These are phyloP conservation scores for Aphanomyces cochlioides DNA, from an alignment of 352 stramenopile genomes.

Conservation along the genomic window DNA sequence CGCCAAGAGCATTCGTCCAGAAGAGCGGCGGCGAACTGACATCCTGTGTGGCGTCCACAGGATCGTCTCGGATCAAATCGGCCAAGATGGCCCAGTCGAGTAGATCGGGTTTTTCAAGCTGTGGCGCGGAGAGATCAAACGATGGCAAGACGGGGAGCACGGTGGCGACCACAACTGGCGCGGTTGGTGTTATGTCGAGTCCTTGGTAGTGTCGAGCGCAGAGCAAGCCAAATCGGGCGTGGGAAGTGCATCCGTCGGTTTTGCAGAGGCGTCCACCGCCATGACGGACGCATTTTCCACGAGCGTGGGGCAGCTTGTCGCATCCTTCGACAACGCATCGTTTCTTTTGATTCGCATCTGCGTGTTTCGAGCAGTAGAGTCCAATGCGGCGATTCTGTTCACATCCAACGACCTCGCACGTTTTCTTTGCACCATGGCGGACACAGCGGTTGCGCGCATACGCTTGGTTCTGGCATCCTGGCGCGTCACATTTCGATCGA, in stretches of 20 bases:
- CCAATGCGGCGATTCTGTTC: background rate
- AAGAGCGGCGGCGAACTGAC: too few species aligned
- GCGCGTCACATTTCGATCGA: too few species aligned
- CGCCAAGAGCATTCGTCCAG: too few species aligned
- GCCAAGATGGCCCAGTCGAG: too few species aligned
- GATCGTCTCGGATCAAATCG: too few species aligned
- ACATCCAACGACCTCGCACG: conserved; percentile 5
- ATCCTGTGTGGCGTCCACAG: too few species aligned
- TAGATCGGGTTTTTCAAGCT: too few species aligned
- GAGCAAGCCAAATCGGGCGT: conserved; percentile 8
- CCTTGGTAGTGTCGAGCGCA: conserved; percentile 18
- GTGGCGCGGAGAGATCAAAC: too few species aligned
- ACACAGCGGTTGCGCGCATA: conserved; percentile 23
- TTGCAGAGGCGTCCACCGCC: conserved; percentile 21
- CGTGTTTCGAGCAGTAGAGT: conserved; percentile 16
- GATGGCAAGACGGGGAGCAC: too few species aligned
- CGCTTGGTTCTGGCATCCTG: conserved; percentile 14
- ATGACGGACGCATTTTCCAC: conserved; percentile 20
- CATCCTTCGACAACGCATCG: conserved; percentile 6
- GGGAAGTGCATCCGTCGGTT: conserved; percentile 4
- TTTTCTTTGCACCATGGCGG: conserved; percentile 16
- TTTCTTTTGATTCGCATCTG: conserved; percentile 3
- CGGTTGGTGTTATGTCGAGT: background rate
- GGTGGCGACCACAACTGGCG: background rate
- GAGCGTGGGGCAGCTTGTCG: background rate